Conservation (phyloP, 495 filamentous ascomycete species). For the Neurospora tetraspora region DNA sequence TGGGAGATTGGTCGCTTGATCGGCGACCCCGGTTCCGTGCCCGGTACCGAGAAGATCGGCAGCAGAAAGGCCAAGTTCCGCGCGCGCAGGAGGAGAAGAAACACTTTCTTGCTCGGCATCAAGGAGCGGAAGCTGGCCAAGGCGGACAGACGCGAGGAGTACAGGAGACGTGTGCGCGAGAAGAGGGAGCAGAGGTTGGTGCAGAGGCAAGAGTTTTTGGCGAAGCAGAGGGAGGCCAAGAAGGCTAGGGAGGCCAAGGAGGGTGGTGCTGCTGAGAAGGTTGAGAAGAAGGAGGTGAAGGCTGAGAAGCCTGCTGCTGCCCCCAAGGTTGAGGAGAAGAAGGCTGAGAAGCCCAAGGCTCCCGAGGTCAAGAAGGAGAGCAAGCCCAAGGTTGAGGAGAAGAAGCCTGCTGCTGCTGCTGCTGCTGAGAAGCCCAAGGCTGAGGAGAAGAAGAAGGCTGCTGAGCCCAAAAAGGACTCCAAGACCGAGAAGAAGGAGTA, state of each 20-base stretch:
- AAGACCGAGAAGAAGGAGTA: neutral
- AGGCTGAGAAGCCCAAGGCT: neutral
- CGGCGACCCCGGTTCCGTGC: conserved; percentile 16
- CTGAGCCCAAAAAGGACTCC: neutral
- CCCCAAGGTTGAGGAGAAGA: neutral
- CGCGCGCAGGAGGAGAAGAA: conserved; percentile 14
- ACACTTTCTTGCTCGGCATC: conserved; percentile 7
- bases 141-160: conserved; percentile 12
- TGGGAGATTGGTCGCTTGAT: conserved; percentile 64
- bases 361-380: neutral
- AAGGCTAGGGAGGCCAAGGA: conserved; percentile 5
- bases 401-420: neutral
- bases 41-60: conserved; percentile 18
- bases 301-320: neutral
- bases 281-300: neutral
- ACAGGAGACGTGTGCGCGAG: conserved; percentile 9
- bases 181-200: conserved; percentile 9
- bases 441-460: neutral
- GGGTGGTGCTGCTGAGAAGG: neutral
- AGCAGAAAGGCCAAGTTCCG: conserved; percentile 22
- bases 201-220: conserved; percentile 1
- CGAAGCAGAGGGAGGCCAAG: conserved; percentile 1
- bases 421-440: neutral
- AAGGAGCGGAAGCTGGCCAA: conserved; percentile 18
- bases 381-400: neutral